phyloP scores from a whole-genome alignment of 2,329 filamentous ascomycete species.

The Leptographium flavum region DNA sequence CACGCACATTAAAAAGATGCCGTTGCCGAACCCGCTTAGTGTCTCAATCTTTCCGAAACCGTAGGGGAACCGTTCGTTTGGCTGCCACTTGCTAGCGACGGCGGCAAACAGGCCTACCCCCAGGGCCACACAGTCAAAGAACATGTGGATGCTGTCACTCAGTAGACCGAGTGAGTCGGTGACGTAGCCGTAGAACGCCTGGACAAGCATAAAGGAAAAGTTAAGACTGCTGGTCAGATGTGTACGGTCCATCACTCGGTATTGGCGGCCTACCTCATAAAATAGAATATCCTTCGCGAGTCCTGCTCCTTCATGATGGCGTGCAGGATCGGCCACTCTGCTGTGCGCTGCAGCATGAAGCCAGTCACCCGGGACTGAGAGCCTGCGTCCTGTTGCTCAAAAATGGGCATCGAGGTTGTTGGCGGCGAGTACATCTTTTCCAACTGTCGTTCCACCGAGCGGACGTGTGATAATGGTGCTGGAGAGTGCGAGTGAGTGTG shows the following conservation, averaged over 20 bases:
- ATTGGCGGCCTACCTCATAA: slow-evolving; percentile 83
- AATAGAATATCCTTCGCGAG: slow-evolving; percentile 91
- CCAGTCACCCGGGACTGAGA: slow-evolving; percentile 56
- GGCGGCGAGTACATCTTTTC: slow-evolving; percentile 19
- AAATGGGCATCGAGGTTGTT: slow-evolving; percentile 11
- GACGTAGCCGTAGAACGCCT: slow-evolving; percentile 84
- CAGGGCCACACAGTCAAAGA: slow-evolving; percentile 91
- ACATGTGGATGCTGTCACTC: slow-evolving; percentile 98
- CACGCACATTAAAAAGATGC: slow-evolving; percentile 75
- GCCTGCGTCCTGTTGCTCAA: slow-evolving; percentile 23
- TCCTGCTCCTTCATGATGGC: slow-evolving; percentile 83
- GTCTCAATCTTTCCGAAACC: slow-evolving; percentile 96
- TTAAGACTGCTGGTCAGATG: slow-evolving; percentile 50
- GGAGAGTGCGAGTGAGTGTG: slow-evolving; percentile 9
- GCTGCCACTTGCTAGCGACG: slow-evolving; percentile 93
- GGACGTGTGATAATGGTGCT: slow-evolving; percentile 14
- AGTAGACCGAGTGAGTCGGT: slow-evolving; percentile 91
- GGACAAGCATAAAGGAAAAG: slow-evolving; percentile 86
- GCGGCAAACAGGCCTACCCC: slow-evolving; percentile 81
- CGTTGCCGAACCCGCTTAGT: slow-evolving; percentile 89
- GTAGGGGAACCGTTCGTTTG: slow-evolving; percentile 78
- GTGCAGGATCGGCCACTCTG: slow-evolving; percentile 64
- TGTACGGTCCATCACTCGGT: no score
- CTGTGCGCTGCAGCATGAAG: slow-evolving; percentile 54
- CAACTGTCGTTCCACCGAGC: slow-evolving; percentile 9